These are phyloP conservation scores for Fraxinus quadrangulata DNA, from an alignment of 257 asterid genomes.

Conservation along the genomic window DNA sequence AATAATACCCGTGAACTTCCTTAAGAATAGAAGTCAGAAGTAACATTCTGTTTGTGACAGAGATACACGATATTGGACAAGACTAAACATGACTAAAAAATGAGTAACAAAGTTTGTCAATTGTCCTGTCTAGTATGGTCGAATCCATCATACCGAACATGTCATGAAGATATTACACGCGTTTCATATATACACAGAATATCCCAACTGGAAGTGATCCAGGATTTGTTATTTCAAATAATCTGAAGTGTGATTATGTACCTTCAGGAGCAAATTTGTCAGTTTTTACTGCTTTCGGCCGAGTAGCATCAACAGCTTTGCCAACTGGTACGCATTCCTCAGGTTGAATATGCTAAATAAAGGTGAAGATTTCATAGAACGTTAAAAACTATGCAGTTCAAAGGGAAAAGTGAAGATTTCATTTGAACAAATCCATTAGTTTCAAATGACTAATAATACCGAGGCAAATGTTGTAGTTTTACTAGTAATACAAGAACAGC, in stretches of 20 bases:
- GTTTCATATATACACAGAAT: neutral
- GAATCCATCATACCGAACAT: neutral
- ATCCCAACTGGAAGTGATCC: neutral
- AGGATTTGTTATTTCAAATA: neutral
- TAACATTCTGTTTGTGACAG: no score
- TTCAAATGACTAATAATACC: neutral
- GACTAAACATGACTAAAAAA: neutral
- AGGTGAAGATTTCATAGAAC: neutral
- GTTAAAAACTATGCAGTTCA: neutral
- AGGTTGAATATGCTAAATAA: conserved; percentile 5
- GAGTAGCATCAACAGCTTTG: conserved; percentile 51
- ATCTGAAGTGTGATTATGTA: conserved; percentile 28
- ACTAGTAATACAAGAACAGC: neutral
- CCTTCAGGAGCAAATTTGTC: conserved; percentile 57
- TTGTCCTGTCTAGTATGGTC: neutral
- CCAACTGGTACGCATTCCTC: conserved; percentile 40
- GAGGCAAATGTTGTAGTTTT: neutral
- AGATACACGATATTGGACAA: neutral
- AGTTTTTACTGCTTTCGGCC: conserved; percentile 40
- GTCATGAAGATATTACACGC: neutral
- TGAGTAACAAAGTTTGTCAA: neutral
- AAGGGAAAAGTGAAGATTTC: neutral
- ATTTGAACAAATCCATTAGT: neutral
- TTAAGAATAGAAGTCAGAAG: neutral
- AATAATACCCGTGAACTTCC: neutral